Percentiles rank a stretch among this genome's conserved stretches.
Evolutionary conservation across 208 protist species (phyloP).

Genomic region (Trichomonas gallinae): DNA sequence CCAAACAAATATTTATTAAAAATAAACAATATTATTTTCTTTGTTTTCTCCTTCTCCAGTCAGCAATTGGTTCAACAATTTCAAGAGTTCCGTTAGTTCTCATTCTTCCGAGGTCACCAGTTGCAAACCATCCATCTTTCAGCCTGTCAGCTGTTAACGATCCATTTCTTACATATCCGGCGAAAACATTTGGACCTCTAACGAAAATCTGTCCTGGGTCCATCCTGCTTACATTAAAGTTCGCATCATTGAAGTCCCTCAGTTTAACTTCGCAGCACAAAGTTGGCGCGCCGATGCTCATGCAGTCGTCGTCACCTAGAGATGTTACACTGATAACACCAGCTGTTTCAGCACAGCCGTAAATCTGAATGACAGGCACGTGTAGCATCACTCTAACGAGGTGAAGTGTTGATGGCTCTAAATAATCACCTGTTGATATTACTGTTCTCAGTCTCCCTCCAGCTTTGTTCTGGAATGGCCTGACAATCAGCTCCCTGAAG

Average conservation of each 20-base stretch:
- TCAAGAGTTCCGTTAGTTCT: background rate
- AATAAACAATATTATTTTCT: background rate
- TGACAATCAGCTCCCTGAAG: background rate
- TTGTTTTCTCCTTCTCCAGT: background rate
- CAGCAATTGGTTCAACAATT: background rate
- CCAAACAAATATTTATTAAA: background rate
- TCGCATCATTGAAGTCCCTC: background rate
- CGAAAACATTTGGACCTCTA: background rate
- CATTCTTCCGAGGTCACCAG: conserved; percentile 19
- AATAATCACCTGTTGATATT: background rate
- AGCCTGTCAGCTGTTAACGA: background rate
- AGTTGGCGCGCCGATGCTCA: background rate
- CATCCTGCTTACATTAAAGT: background rate
- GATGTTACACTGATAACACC: background rate
- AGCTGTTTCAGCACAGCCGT: background rate
- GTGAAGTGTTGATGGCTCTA: background rate
- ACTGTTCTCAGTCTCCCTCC: background rate
- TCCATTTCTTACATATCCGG: conserved; percentile 5
- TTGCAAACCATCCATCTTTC: conserved; percentile 23
- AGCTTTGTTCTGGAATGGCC: background rate
- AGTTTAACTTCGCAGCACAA: background rate
- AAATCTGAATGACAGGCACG: background rate
- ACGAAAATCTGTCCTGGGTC: conserved; percentile 15
- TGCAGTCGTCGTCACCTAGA: background rate
- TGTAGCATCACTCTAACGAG: background rate